These are phyloP conservation scores for Salix koriyanagi DNA, from an alignment of 345 rosid species.

Conservation along the genomic window DNA sequence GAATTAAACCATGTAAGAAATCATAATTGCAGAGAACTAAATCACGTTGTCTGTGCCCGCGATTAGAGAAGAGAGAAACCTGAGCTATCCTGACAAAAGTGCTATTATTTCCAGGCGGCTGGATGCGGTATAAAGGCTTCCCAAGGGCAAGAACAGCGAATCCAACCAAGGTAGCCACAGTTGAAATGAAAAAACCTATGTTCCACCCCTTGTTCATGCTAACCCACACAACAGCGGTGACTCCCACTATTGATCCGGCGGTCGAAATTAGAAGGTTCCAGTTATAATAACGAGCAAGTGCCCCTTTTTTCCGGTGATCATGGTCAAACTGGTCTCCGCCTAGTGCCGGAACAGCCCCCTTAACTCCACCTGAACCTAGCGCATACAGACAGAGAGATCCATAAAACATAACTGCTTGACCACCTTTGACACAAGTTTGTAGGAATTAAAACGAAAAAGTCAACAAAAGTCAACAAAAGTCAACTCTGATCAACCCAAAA, in stretches of 20 bases:
- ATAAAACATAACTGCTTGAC: neutral
- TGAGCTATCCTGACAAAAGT: constrained; percentile 7
- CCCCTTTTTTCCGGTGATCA: neutral
- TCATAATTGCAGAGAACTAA: neutral
- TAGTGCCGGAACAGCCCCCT: constrained; percentile 16
- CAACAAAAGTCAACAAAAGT: too few species aligned
- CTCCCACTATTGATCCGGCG: constrained; percentile 14
- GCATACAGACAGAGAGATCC: neutral
- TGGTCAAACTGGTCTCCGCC: constrained; percentile 23
- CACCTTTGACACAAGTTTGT: neutral
- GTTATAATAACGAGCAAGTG: constrained; percentile 10
- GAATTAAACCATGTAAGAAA: neutral
- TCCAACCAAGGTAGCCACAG: neutral
- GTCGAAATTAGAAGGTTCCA: constrained; percentile 14
- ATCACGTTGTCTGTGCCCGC: neutral
- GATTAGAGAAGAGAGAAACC: neutral
- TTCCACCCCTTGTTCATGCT: constrained; percentile 14
- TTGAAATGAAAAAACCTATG: constrained; percentile 5
- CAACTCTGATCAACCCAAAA: too few species aligned
- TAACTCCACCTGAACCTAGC: constrained; percentile 12
- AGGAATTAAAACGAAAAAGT: too few species aligned
- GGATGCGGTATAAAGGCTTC: constrained; percentile 12
- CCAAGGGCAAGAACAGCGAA: constrained; percentile 2
- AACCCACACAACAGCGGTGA: constrained; percentile 15
- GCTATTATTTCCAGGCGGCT: constrained; percentile 5